Base-by-base conservation (phyloP, 2,329 filamentous ascomycete genomes). In the Talaromyces sp. region DNA sequence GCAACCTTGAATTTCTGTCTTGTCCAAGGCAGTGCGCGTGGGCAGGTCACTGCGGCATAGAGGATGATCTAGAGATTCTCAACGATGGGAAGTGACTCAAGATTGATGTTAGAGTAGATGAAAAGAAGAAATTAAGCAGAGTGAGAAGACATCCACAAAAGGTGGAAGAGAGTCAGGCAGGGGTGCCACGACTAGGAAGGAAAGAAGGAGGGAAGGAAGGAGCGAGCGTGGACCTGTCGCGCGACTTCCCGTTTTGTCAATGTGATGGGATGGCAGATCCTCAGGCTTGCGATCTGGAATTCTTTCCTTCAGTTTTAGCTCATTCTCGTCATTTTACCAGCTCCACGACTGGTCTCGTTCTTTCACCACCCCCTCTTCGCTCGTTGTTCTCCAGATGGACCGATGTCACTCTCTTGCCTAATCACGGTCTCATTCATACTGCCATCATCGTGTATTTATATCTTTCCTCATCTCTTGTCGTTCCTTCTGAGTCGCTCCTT, bases 321-420 rank as follows among this genome's bases (percentile, higher is more conserved):
- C 45, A 19, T 33, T 35, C 58, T 22, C 59, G 1, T 7, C 10
- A 22, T 37, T 33, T 61, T 33, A 49, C 43, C 59, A 37, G 31
- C 41, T 45, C 31, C 24, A 33, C 39, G 24, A 37, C 35, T 14
- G 13, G 59, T 50, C 33, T 61, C 16, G 11, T 27, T 62, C 60
- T 10, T 54, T 33, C 47, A 39, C 27, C 45, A n/a, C 19, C 49
- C 50, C 50, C 41, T 45, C 41, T 45, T 45, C 50, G 10, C 49
- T 45, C 37, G 59, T 41, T 61, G n/a, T 49, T 50, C 35, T 33
- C 45, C 49, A 47, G 13, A 22, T 43, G 50, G 35, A 9, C 50
- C 33, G 37, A 56, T 47, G 61, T 63, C 61, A 57, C 61, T 63
- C 61, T 57, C 43, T 63, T 63, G 45, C 24, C n/a, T 37, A 50